Conservation (phyloP, 768 basidiomycete species). For the Asterophora lycoperdoides region DNA sequence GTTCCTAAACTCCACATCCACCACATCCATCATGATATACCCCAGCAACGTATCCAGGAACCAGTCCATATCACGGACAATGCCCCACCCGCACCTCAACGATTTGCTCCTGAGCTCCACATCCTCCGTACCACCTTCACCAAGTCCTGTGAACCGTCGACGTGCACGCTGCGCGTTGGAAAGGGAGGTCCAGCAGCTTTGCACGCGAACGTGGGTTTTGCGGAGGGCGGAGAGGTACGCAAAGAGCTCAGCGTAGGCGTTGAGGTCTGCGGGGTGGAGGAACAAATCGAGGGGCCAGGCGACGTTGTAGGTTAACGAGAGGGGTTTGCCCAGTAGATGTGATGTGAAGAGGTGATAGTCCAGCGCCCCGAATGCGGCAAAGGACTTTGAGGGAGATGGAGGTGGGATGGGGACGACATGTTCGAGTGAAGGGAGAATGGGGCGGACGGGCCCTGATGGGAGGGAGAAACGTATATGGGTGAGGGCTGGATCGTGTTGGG, state of each 20-base stretch:
- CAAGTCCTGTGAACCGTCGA: conserved; percentile 80
- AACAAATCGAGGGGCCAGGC: conserved; percentile 91
- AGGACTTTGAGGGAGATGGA: conserved; percentile 37
- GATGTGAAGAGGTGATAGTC: conserved; percentile 61
- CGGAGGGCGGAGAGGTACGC: conserved; percentile 80
- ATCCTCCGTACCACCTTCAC: conserved; percentile 79
- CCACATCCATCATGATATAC: conserved; percentile 88
- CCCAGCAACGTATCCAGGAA: conserved; percentile 79
- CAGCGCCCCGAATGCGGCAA: conserved; percentile 21
- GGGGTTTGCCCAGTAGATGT: conserved; percentile 74
- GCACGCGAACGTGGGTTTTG: conserved; percentile 77
- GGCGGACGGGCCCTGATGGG: conserved; percentile 77
- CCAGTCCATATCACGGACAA: conserved; percentile 87
- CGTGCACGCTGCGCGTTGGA: conserved; percentile 84
- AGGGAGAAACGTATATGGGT: conserved; percentile 70
- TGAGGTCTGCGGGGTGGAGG: conserved; percentile 69
- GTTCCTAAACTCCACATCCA: conserved; percentile 76
- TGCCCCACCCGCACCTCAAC: conserved; percentile 80
- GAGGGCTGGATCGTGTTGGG: conserved; percentile 80
- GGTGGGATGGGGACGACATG: conserved; percentile 23
- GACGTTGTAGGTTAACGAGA: conserved; percentile 65
- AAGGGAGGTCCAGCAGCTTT: conserved; percentile 79
- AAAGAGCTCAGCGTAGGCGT: conserved; percentile 73
- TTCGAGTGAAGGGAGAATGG: conserved; percentile 71
- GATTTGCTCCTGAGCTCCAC: conserved; percentile 58